Conservation (phyloP, 2,329 filamentous ascomycete genomes). For the Pseudocercospora cruenta region DNA sequence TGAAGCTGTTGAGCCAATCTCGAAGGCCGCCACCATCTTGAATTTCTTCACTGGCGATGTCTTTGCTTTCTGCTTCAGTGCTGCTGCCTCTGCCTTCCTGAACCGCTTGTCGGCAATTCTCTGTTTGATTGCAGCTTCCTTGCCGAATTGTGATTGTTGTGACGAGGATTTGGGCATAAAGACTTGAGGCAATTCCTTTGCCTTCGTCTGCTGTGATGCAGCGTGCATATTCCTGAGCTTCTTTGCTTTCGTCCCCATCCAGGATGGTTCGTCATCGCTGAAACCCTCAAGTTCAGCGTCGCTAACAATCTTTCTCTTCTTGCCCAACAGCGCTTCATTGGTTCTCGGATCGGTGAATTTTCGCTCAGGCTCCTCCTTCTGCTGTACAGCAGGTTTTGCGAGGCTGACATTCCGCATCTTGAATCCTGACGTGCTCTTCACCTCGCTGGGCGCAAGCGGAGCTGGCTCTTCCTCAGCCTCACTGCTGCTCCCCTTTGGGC, state of each 20-base stretch:
- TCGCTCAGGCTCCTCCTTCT: not conserved
- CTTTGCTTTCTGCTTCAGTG: not conserved
- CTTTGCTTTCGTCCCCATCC: not conserved
- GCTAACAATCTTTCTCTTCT: not conserved
- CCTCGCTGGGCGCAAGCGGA: not conserved
- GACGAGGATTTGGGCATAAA: not conserved
- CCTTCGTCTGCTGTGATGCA: too few relatives aligned
- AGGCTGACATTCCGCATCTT: not conserved
- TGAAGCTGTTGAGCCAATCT: not conserved
- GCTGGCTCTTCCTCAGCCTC: not conserved
- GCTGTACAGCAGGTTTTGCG: not conserved
- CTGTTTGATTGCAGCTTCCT: not conserved
- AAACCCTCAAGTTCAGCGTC: not conserved
- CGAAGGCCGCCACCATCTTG: constrained; percentile 5
- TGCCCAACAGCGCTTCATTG: not conserved
- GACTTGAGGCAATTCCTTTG: too few relatives aligned
- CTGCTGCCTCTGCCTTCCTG: not conserved
- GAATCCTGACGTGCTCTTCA: not conserved
- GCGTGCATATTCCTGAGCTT: not conserved
- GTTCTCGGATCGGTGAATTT: not conserved
- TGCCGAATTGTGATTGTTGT: constrained; percentile 6
- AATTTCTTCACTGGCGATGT: constrained; percentile 1
- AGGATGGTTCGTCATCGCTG: not conserved
- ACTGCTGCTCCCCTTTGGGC: not conserved
- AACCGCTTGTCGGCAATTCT: not conserved